phyloP scores from a whole-genome alignment of 148 eudicot species.

The Nyssa sinensis region DNA sequence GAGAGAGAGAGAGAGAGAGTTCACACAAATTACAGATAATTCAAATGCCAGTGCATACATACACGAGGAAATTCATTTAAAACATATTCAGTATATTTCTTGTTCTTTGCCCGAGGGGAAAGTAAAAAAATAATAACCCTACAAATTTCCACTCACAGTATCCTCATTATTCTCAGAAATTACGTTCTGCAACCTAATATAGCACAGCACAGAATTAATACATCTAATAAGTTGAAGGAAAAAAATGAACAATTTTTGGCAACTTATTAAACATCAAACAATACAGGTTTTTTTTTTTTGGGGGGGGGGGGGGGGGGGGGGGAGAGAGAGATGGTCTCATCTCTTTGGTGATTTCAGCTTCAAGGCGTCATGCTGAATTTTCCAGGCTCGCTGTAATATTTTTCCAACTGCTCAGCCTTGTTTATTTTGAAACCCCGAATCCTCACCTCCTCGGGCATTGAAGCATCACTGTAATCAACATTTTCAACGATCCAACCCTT shows the following conservation, averaged over 20 bases:
- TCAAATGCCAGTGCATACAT: no score
- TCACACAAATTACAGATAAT: no score
- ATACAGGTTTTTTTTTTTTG: no score
- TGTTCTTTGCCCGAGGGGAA: neutral
- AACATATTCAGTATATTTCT: no score
- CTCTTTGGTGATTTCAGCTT: constrained; percentile 16
- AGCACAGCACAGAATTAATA: neutral
- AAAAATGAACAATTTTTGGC: neutral
- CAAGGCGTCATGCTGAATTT: constrained; percentile 58
- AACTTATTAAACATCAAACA: constrained; percentile 10
- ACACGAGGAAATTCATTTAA: no score
- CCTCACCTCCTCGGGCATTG: constrained; percentile 79
- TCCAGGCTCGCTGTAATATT: constrained; percentile 60
- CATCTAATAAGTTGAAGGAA: neutral
- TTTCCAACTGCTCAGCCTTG: constrained; percentile 82
- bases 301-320: no score
- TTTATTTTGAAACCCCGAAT: constrained; percentile 82
- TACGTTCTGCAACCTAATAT: neutral
- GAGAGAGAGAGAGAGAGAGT: no score
- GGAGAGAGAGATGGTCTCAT: no score
- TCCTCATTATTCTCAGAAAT: neutral
- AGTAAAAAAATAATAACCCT: neutral
- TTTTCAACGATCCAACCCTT: constrained; percentile 76
- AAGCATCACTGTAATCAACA: constrained; percentile 64
- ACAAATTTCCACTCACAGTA: neutral